Base-by-base conservation (phyloP, 495 filamentous ascomycete genomes). In the Endocarpon pusillum region DNA sequence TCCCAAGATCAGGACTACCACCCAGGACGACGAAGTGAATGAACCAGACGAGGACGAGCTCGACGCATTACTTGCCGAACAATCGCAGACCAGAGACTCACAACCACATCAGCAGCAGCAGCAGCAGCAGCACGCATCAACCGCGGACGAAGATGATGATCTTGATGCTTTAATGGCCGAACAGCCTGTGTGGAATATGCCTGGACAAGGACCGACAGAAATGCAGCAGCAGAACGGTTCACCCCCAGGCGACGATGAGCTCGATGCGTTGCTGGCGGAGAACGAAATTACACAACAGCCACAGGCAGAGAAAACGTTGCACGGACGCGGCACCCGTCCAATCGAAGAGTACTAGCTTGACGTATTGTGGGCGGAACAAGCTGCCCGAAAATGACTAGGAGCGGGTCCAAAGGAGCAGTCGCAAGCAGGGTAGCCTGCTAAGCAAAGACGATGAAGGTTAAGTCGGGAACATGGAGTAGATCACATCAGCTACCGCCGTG, bases 161-260 rank as follows among this genome's bases (percentile, higher is more conserved):
- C 38, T 66, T 12, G 62, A 62, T 42, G 61, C 58, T 29, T 35
- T 67, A 16, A 34, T 66, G 15, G 59, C 51, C 0, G 57, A 63
- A 12, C 21, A n/a, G 21, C 36, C 19, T 17, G 36, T 22, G n/a
- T 21, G 33, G 23, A 24, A 23, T 20, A 12, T 38, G 3, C 12
- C 12, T 20, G 15, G 15, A 11, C n/a, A 10, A 21, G 5, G 11
- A 7, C 19, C 14, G 32, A 10, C 31, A n/a, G 21, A 3, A n/a
- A 18, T 19, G 19, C 15, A 19, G 16, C 14, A n/a, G 4, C 24
- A 34, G 14, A 14, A 36, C n/a, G 8, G n/a, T 22, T 7, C 16
- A 12, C 12, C n/a, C 6, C 21, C 25, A 7, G 39, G n/a, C 16
- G 11, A 4, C 4, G 24, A 36, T 32, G 28, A 31, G 4, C 19